Percentiles rank a stretch among this genome's conserved stretches.
These are phyloP conservation scores for Sporothrix globosa DNA, from an alignment of 2,329 filamentous ascomycete species.

Conservation along the genomic window DNA sequence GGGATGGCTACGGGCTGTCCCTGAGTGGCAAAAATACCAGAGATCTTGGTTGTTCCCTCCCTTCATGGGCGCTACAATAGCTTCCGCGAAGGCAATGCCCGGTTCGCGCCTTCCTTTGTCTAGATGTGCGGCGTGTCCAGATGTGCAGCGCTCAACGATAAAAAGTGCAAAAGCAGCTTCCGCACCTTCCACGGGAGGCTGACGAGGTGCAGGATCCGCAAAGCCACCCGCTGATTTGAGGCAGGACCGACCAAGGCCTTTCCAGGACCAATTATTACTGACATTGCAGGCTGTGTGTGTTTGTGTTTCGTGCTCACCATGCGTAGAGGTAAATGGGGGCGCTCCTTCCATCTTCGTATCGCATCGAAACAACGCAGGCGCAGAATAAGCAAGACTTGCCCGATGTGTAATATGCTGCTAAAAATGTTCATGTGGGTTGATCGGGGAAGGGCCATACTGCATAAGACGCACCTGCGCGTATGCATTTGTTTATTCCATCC, in stretches of 20 bases:
- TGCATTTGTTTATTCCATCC: neutral
- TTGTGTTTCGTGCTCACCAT: neutral
- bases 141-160: neutral
- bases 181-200: neutral
- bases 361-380: neutral
- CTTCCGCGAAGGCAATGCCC: conserved; percentile 30
- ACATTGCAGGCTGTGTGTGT: neutral
- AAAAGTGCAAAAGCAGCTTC: conserved; percentile 11
- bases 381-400: neutral
- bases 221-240: conserved; percentile 27
- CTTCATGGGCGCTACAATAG: conserved; percentile 29
- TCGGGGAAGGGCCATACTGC: conserved; percentile 12
- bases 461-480: neutral
- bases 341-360: neutral
- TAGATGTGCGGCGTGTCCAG: neutral
- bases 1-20: conserved; percentile 7
- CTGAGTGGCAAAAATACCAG: conserved; percentile 18
- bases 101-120: conserved; percentile 29
- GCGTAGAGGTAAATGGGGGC: neutral
- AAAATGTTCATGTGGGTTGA: neutral
- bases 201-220: conserved; percentile 29
- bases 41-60: conserved; percentile 24
- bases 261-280: neutral
- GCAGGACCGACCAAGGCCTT: neutral
- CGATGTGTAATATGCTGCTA: conserved; percentile 16